Base-by-base conservation (phyloP, 306 rosid species). In the Datisca glomerata region DNA sequence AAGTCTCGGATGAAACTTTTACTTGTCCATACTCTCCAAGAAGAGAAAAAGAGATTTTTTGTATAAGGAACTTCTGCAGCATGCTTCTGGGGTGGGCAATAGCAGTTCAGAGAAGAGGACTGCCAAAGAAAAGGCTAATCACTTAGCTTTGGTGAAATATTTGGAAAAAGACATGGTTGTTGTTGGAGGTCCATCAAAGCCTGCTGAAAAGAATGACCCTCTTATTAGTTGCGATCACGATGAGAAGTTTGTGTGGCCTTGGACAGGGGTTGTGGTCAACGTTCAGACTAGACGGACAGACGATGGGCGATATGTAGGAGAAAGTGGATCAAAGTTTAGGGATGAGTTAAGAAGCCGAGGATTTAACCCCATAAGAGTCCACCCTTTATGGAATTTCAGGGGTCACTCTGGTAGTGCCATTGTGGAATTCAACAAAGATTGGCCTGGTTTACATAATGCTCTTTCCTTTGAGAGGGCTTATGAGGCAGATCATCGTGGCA, bases 71-170 rank as follows among this genome's bases (percentile, higher is more conserved):
- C 57, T 84, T 43, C 74, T 84, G 48, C 92, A 78, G 44, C 98
- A 91, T 70, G 93, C 98, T 46, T 58, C 92, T 43, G 98, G 81
- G 39, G 95, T 91, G 53, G 96, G 94, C 50, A 82, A 73, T 47
- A 91, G 98, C 55, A 42, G 50, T 63, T 84, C 96, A 15, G 60
- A 61, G 5, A 89, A 84, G 70, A 81, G 98, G 69, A 65, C 72
- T 57, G 22, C 61, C 4, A 68, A 49, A 53, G 92, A 80, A 36
- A 91, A 80, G 73, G 93, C 81, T 36, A 75, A 81, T 39, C 98
- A 91, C 60, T 61, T 71, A 43, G 98, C 98, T 45, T 64, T 91
- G 51, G 55, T 38, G 36, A 80, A 59, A 60, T 91, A 74, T 65
- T 66, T 84, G 72, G 65, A 70, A 57, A 77, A 63, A 12, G 76